Conservation (phyloP, 1,139 yeast genomes). For the Yamadazyma dushanensis region DNA sequence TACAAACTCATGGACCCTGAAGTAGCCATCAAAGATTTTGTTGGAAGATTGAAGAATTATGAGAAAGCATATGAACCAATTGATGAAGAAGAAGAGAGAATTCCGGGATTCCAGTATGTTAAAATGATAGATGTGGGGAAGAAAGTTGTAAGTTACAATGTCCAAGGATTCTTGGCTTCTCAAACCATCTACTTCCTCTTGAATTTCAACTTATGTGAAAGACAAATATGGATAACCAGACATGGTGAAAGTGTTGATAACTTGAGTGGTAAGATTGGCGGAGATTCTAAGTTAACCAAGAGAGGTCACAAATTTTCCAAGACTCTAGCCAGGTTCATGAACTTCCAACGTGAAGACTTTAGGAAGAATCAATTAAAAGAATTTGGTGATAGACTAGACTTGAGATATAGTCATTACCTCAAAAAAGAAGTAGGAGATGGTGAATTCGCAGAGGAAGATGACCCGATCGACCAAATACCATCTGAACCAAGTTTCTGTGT, state of each 20-base stretch:
- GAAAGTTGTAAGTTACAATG: constrained; percentile 87
- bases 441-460: constrained; percentile 15
- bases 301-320: constrained; percentile 75
- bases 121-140: constrained; percentile 96
- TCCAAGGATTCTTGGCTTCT: constrained; percentile 89
- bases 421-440: constrained; percentile 25
- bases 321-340: constrained; percentile 74
- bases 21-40: constrained; percentile 76
- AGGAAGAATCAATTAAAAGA: constrained; percentile 61
- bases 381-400: constrained; percentile 44
- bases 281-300: constrained; percentile 78
- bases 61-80: constrained; percentile 90
- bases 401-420: constrained; percentile 35
- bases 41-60: constrained; percentile 77
- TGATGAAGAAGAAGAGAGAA: constrained; percentile 68
- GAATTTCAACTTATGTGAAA: constrained; percentile 84
- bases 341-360: constrained; percentile 69
- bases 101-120: constrained; percentile 73
- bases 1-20: constrained; percentile 84
- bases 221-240: constrained; percentile 94
- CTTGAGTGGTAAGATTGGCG: constrained; percentile 83
- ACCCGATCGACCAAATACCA: constrained; percentile 39
- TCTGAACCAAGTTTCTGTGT: constrained; percentile 77
- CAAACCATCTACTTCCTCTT: constrained; percentile 88
- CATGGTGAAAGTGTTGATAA: constrained; percentile 93